Evolutionary conservation across 805 yeast genomes (phyloP), one percentile per base, ranked within the genome.

Genomic region (Pichia exigua): DNA sequence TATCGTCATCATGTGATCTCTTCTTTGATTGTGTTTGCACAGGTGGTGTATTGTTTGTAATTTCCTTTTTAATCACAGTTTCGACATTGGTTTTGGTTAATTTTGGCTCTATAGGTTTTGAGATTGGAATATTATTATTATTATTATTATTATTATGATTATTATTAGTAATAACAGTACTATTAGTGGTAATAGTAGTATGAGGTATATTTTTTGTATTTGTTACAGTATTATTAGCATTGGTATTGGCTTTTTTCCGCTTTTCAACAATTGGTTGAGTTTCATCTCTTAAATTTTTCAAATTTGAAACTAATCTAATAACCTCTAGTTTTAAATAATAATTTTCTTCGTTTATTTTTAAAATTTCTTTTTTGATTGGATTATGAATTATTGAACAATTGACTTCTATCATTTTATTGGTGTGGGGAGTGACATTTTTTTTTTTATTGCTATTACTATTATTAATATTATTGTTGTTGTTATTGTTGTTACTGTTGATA

Each of bases 331-430:
- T 75, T 42, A 75, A 57, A 44, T 64, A 64, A 54, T 71, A 69
- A 56, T 75, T 75, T 53, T 75, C 79, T 54, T 73, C 73, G 51
- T 72, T 73, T 46, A 74, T 70, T 46, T 68, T 68, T 45, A 68
- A 52, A n/a, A 75, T 66, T 21, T 73, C 72, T 28, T 62, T 65
- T 47, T 73, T 75, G 17, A 72, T 54, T 1, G 71, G 72, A 47
- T 66, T 64, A 30, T 60, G 57, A 18, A 57, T 49, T 15, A 66
- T 59, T 13, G 61, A 57, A 18, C 58, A 56, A 32, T 61, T 61
- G 8, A 56, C 44, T 15, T 57, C 59, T 11, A 57, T 44, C 54
- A 52, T 55, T 26, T 46, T 44, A 26, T 40, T 24, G 18, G 22
- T 35, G 27, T 30, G 17, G 35, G 20, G 20, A 11, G 44, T 2